Conservation (phyloP, 1,139 yeast genomes). For the Kluyveromyces sp. region DNA sequence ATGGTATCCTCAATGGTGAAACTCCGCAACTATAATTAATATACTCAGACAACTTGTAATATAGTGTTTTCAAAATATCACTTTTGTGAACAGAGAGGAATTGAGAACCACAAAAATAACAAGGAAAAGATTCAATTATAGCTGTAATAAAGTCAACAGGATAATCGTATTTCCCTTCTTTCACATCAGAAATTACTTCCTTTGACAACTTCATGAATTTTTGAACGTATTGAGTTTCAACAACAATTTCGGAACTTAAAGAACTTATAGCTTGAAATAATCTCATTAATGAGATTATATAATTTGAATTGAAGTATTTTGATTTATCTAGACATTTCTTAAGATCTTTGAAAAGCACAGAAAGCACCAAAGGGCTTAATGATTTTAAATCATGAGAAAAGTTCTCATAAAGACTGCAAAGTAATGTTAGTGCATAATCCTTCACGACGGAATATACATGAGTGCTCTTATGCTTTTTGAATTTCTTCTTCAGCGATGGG, state of each 20-base stretch:
- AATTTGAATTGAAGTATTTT: constrained; percentile 24
- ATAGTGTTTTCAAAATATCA: constrained; percentile 11
- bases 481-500: constrained; percentile 12
- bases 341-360: constrained; percentile 26
- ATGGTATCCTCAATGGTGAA: constrained; percentile 14
- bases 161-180: constrained; percentile 16
- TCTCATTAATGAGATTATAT: constrained; percentile 20
- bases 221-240: constrained; percentile 13
- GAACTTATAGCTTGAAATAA: constrained; percentile 21
- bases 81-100: constrained; percentile 19
- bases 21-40: too few species aligned
- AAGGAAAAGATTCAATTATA: constrained; percentile 20
- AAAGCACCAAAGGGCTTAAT: constrained; percentile 26
- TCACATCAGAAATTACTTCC: constrained; percentile 16
- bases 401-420: constrained; percentile 25
- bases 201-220: constrained; percentile 24
- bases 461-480: constrained; percentile 14
- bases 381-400: constrained; percentile 30
- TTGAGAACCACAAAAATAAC: constrained; percentile 16
- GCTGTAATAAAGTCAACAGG: constrained; percentile 21
- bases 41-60: constrained; percentile 1
- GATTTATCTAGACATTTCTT: constrained; percentile 27
- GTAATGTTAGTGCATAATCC: constrained; percentile 17
- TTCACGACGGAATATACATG: constrained; percentile 20
- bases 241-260: constrained; percentile 8